phyloP scores from a whole-genome alignment of 371 early-diverging fungal species.

The Circinella minor region DNA sequence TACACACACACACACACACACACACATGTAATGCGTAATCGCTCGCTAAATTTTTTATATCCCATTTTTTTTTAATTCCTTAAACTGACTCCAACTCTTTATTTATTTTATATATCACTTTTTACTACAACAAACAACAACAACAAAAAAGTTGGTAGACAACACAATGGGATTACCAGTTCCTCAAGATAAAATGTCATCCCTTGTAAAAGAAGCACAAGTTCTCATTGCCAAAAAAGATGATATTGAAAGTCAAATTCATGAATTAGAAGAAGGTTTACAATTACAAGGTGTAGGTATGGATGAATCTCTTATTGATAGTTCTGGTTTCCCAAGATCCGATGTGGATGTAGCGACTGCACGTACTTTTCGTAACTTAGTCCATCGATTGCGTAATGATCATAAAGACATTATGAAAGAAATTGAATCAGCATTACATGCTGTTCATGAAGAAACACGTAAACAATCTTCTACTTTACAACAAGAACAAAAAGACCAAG shows the following conservation, averaged over 20 bases:
- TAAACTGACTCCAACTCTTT: no score
- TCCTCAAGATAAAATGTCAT: neutral
- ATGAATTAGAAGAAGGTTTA: constrained; percentile 56
- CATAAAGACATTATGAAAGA: constrained; percentile 66
- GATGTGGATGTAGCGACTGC: constrained; percentile 84
- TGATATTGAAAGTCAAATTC: constrained; percentile 63
- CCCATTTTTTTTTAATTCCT: no score
- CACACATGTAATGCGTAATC: no score
- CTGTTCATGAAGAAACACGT: constrained; percentile 59
- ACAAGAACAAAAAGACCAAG: neutral
- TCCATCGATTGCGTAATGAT: constrained; percentile 78
- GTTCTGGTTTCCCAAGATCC: constrained; percentile 81
- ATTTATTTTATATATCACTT: neutral
- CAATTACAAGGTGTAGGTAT: constrained; percentile 71
- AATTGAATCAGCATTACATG: constrained; percentile 71
- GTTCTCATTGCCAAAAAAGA: constrained; percentile 65
- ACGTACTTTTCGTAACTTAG: constrained; percentile 58
- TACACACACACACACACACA: no score
- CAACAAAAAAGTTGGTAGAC: neutral
- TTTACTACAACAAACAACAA: neutral
- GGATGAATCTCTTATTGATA: constrained; percentile 76
- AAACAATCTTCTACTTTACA: constrained; percentile 6
- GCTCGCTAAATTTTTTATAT: no score
- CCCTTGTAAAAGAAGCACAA: constrained; percentile 55
- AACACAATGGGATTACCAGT: constrained; percentile 8